Conservation (phyloP, 108 stramenopile species). For the Mediolabrus comicus region DNA sequence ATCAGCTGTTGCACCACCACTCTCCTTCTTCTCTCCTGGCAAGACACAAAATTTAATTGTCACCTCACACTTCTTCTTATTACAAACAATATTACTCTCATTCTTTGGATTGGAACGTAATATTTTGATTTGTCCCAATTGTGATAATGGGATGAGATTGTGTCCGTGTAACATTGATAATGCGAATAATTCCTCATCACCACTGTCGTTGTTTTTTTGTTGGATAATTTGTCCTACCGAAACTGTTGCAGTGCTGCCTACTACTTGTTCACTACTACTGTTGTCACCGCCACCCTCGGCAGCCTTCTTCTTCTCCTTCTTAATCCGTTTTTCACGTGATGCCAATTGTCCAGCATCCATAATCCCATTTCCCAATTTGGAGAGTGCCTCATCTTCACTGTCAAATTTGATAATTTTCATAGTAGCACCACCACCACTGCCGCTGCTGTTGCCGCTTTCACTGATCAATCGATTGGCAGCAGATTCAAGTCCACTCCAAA, state of each 20-base stretch:
- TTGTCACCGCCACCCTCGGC: background rate
- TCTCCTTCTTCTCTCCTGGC: constrained; percentile 21
- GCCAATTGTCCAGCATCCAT: constrained; percentile 49
- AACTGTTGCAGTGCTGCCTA: background rate
- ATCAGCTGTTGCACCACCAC: background rate
- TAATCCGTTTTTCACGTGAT: constrained; percentile 30
- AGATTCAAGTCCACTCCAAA: constrained; percentile 47
- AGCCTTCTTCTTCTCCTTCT: constrained; percentile 17
- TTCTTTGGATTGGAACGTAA: constrained; percentile 21
- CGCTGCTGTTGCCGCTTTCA: background rate
- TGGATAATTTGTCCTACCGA: constrained; percentile 9
- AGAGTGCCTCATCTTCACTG: constrained; percentile 40
- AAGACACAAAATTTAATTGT: constrained; percentile 61
- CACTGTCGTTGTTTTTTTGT: background rate
- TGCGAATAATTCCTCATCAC: constrained; percentile 14
- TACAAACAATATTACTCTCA: constrained; percentile 43
- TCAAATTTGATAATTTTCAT: background rate
- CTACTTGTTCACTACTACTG: background rate
- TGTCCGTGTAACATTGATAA: constrained; percentile 38
- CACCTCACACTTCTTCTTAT: constrained; percentile 68
- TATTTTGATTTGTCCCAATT: constrained; percentile 21
- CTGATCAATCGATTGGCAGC: constrained; percentile 48
- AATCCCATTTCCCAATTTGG: constrained; percentile 36
- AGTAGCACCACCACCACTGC: background rate
- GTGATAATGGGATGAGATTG: constrained; percentile 33